phyloP scores from a whole-genome alignment of 2,329 filamentous ascomycete species.

The Microcyclosporella mali region DNA sequence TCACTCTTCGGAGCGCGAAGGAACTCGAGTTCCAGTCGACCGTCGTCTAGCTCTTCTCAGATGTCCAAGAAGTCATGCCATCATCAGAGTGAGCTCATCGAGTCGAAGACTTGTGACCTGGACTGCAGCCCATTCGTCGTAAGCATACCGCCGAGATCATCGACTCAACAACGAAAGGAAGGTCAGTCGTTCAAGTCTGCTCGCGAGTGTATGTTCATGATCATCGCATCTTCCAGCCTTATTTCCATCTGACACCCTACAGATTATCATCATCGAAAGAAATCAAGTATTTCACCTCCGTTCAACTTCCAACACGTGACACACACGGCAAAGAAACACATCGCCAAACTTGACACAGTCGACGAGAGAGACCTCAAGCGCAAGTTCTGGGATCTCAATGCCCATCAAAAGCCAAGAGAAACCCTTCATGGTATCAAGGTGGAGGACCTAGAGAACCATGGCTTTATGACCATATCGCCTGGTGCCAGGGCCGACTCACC shows the following conservation, averaged over 20 bases:
- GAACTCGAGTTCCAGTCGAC: background rate
- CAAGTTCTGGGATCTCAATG: slow-evolving; percentile 49
- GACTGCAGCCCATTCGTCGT: slow-evolving; percentile 10
- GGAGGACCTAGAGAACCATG: slow-evolving; percentile 35
- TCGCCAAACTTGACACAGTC: slow-evolving; percentile 47
- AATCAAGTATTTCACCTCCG: slow-evolving; percentile 53
- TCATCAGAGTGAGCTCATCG: slow-evolving; percentile 2
- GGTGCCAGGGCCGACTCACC: background rate
- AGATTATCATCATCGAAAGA: slow-evolving; percentile 32
- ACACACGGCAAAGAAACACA: slow-evolving; percentile 52
- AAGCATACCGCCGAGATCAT: background rate
- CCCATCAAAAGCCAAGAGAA: slow-evolving; percentile 46
- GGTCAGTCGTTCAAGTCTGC: slow-evolving; percentile 8
- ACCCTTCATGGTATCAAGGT: slow-evolving; percentile 49
- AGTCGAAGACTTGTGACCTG: slow-evolving; percentile 1
- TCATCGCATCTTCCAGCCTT: background rate
- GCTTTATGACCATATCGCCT: background rate
- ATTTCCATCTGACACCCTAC: background rate
- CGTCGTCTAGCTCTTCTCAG: background rate
- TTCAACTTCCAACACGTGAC: slow-evolving; percentile 61
- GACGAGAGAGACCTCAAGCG: slow-evolving; percentile 48
- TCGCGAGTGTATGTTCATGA: slow-evolving; percentile 1
- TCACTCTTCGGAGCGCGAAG: slow-evolving; percentile 20
- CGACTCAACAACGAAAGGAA: slow-evolving; percentile 3
- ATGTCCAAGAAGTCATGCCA: background rate